Percentiles rank a stretch among this genome's conserved stretches.
Conservation (phyloP, 73 alveolate species). For the Paramecium primaurelia region DNA sequence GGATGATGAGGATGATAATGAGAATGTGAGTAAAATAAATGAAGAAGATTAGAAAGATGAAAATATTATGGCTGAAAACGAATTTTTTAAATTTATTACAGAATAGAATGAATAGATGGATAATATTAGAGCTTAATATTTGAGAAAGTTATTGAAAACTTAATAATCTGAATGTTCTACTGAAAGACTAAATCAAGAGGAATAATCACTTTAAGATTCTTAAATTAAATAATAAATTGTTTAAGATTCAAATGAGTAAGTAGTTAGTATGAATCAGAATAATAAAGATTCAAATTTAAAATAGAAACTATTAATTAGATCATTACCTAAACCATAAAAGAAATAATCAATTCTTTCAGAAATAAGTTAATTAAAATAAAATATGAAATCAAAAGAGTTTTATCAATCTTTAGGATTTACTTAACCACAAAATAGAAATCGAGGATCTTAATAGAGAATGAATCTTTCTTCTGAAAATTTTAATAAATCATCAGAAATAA, state of each 20-base stretch:
- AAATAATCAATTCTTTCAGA: neutral
- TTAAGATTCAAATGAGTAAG: neutral
- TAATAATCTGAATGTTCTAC: neutral
- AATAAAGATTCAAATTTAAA: neutral
- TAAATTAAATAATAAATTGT: neutral
- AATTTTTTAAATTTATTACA: neutral
- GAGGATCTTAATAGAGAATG: neutral
- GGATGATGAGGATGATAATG: neutral
- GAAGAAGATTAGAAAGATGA: neutral
- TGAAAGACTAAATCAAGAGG: neutral
- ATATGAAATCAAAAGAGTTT: constrained; percentile 22
- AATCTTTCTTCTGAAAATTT: constrained; percentile 29
- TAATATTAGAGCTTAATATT: neutral
- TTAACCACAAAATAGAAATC: neutral
- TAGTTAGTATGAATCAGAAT: neutral
- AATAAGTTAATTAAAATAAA: neutral
- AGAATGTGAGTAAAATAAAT: neutral
- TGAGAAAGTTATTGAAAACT: neutral
- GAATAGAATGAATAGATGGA: neutral
- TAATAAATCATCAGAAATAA: neutral
- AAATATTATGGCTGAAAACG: neutral
- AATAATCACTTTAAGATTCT: neutral
- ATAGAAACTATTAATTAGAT: neutral
- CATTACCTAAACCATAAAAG: neutral
- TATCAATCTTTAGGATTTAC: neutral